These are phyloP conservation scores for Lasiosphaeriaceae sp. DNA, from an alignment of 495 filamentous ascomycete genomes.

Conservation along the genomic window DNA sequence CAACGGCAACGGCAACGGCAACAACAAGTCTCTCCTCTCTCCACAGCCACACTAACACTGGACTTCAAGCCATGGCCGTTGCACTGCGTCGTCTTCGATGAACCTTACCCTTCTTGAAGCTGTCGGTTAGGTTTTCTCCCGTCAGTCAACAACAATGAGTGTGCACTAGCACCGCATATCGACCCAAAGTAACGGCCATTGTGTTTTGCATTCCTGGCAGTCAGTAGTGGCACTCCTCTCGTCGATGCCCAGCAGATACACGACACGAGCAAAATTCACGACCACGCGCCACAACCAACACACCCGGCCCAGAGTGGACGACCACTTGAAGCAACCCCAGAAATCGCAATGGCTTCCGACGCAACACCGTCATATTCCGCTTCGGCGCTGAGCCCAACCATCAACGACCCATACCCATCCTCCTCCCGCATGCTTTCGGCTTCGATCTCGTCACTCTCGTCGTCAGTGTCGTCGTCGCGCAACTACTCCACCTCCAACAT, in stretches of 20 bases:
- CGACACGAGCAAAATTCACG: too few species aligned
- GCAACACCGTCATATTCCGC: constrained; percentile 34
- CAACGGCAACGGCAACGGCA: background rate
- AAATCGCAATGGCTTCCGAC: constrained; percentile 33
- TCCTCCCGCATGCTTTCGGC: constrained; percentile 32
- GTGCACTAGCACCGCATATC: too few species aligned
- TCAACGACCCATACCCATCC: constrained; percentile 24
- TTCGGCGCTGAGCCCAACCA: constrained; percentile 31
- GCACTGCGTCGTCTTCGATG: background rate
- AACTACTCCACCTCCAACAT: constrained; percentile 57
- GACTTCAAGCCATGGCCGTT: background rate
- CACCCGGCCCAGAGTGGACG: too few species aligned
- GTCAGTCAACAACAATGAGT: too few species aligned
- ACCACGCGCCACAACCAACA: background rate
- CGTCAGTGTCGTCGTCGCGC: constrained; percentile 48
- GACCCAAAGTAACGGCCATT: too few species aligned
- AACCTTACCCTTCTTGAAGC: background rate
- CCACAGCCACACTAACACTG: background rate
- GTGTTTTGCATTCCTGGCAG: too few species aligned
- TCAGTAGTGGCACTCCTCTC: too few species aligned
- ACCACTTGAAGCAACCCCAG: background rate
- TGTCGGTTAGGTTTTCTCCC: too few species aligned
- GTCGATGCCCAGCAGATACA: background rate
- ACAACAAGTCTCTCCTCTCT: too few species aligned
- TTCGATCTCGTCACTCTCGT: constrained; percentile 44